Conservation (phyloP, 768 basidiomycete genomes). For the Leccinum subtestaceum region DNA sequence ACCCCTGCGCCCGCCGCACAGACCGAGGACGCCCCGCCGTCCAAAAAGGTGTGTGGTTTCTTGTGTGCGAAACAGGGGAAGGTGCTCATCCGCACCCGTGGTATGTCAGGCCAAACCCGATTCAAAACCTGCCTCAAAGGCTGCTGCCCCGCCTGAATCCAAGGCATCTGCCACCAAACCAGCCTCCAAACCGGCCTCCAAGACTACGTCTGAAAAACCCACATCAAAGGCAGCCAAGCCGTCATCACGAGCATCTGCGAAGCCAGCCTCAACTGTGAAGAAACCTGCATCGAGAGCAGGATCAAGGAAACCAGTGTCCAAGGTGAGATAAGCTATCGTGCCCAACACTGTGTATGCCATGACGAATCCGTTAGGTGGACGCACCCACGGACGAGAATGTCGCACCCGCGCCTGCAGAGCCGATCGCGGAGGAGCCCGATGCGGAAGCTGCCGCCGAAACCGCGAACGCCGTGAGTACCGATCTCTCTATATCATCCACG, state of each 20-base stretch:
- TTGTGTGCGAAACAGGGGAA: constrained; percentile 1
- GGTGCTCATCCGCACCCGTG: constrained; percentile 3
- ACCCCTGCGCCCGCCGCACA: constrained; percentile 36
- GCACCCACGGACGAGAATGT: constrained; percentile 38
- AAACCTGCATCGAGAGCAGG: constrained; percentile 59
- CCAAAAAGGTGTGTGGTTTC: constrained; percentile 56
- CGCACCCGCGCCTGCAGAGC: constrained; percentile 38
- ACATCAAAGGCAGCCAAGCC: constrained; percentile 41
- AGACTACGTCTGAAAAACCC: constrained; percentile 38
- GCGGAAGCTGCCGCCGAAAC: constrained; percentile 41
- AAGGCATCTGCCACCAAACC: constrained; percentile 31
- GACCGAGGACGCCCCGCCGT: constrained; percentile 47
- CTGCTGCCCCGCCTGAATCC: constrained; percentile 33
- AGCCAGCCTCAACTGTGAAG: constrained; percentile 44
- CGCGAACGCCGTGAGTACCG: constrained; percentile 28
- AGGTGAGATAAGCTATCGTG: constrained; percentile 35
- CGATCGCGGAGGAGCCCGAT: constrained; percentile 58
- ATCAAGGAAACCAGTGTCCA: constrained; percentile 64
- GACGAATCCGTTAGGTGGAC: constrained; percentile 26
- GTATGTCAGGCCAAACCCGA: constrained; percentile 41
- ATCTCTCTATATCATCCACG: background rate
- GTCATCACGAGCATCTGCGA: constrained; percentile 37
- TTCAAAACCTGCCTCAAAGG: constrained; percentile 30
- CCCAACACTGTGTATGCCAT: background rate
- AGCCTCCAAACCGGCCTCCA: constrained; percentile 33